Base-by-base conservation (phyloP, 352 stramenopile species). In the Phytopythium delawarense region DNA sequence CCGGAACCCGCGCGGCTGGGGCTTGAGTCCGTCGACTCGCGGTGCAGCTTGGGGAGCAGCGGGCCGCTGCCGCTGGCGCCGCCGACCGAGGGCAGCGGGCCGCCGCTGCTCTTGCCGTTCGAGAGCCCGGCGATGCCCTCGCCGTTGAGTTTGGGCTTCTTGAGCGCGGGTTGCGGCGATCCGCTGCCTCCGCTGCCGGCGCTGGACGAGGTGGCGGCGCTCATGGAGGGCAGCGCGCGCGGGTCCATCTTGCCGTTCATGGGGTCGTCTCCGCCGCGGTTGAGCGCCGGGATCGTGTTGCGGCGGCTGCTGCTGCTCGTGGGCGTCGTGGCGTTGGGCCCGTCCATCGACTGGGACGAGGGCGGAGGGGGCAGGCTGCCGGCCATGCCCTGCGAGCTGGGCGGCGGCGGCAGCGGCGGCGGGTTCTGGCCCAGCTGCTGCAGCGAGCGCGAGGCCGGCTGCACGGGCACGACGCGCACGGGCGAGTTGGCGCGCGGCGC, bases 131-230 rank as follows among this genome's bases (percentile, higher is more conserved):
- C 79, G 44, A 91, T 90, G 54, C 68, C 76, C 0, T 64, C 65
- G 12, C 76, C 77, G 54, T 81, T 88, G 6, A 79, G 72, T 66
- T 94, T 94, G 12, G 78, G 74, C 65, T 94, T 94, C 72, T 94
- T 94, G 23, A 84, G 65, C 4, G 86, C 85, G 0, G 85, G 84
- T 18, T 56, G 50, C 28, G 50, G 50, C 28, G 50, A 56, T 28
- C 25, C 25, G 20, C 50, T 30, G 13, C 50, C 50, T 7, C 50
- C 25, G 21, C 20, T 34, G 11, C 46, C 23, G 21, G 46, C 46
- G 23, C 23, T 52, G 7, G 21, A 23, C 23, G 79, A 84, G 32
- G 65, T 71, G 6, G 69, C 71, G 0, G 78, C 68, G 39, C 76
- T 65, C 5, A 69, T 61, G 7, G 72, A 61, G 34, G 55, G 55